Percentiles rank a stretch among this genome's conserved stretches.
phyloP scores from a whole-genome alignment of 108 stramenopile species.

The Skeletonema potamos region DNA sequence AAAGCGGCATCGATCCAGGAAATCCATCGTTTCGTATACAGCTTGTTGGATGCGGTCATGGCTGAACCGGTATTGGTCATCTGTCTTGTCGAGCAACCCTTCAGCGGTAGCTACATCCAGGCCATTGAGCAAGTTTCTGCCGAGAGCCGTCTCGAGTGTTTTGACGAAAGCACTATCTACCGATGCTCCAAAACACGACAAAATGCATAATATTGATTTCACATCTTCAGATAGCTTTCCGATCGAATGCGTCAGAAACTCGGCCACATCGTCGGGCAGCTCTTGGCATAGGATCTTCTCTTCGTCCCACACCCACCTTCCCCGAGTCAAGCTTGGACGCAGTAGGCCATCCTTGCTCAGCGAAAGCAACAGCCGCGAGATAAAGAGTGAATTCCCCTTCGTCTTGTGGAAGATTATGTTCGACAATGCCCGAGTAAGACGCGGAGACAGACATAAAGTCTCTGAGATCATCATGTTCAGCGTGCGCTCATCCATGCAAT shows the following conservation, averaged over 20 bases:
- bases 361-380: not conserved
- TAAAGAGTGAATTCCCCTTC: too few species aligned
- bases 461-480: too few species aligned
- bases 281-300: slow-evolving; percentile 1
- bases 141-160: not conserved
- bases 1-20: not conserved
- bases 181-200: slow-evolving; percentile 12
- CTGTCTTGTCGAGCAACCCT: slow-evolving; percentile 4
- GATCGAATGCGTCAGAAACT: not conserved
- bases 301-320: slow-evolving; percentile 19
- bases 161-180: not conserved
- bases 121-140: not conserved
- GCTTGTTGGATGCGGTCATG: slow-evolving; percentile 17
- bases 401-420: too few species aligned
- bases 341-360: slow-evolving; percentile 12
- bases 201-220: not conserved
- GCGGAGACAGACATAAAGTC: too few species aligned
- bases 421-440: too few species aligned
- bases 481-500: too few species aligned
- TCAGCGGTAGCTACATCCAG: not conserved
- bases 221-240: not conserved
- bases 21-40: slow-evolving; percentile 4
- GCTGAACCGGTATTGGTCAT: too few species aligned
- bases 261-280: slow-evolving; percentile 14
- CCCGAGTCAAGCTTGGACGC: not conserved